phyloP scores from a whole-genome alignment of 768 basidiomycete genomes.

The Cubamyces lactineus region DNA sequence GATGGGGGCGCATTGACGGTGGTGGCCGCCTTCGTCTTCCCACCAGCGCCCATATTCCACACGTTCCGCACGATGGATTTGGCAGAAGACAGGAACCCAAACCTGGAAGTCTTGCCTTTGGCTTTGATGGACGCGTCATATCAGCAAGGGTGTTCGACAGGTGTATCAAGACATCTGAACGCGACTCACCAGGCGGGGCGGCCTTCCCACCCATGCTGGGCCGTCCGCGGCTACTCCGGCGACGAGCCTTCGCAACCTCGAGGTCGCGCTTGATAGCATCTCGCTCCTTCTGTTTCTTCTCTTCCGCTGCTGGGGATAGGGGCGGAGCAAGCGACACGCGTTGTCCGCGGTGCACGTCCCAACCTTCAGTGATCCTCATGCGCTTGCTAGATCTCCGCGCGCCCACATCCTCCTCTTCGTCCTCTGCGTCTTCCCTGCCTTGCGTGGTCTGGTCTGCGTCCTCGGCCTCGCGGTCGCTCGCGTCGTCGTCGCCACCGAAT shows the following conservation, averaged over 20 bases:
- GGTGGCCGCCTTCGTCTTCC: constrained; percentile 31
- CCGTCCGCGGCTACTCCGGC: constrained; percentile 68
- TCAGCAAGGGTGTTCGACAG: constrained; percentile 3
- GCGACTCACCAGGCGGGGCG: constrained; percentile 41
- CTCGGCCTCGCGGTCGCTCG: constrained; percentile 38
- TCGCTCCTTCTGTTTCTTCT: constrained; percentile 46
- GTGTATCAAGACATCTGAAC: neutral
- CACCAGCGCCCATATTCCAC: constrained; percentile 60
- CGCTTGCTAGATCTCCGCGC: constrained; percentile 50
- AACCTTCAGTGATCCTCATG: constrained; percentile 41
- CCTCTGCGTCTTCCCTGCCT: constrained; percentile 40
- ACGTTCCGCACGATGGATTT: constrained; percentile 75
- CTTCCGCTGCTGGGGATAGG: constrained; percentile 35
- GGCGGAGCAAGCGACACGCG: constrained; percentile 41
- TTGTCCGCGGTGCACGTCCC: constrained; percentile 39
- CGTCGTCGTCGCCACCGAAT: constrained; percentile 58
- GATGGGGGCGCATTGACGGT: constrained; percentile 27
- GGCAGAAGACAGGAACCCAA: constrained; percentile 71
- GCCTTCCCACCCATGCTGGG: constrained; percentile 39
- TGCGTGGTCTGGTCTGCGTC: constrained; percentile 49
- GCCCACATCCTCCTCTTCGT: constrained; percentile 36
- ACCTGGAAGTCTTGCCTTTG: constrained; percentile 55
- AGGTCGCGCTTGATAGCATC: constrained; percentile 67
- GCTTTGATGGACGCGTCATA: constrained; percentile 31
- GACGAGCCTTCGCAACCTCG: constrained; percentile 65